Conservation (phyloP, 2,329 filamentous ascomycete species). For the Didymella pomorum region DNA sequence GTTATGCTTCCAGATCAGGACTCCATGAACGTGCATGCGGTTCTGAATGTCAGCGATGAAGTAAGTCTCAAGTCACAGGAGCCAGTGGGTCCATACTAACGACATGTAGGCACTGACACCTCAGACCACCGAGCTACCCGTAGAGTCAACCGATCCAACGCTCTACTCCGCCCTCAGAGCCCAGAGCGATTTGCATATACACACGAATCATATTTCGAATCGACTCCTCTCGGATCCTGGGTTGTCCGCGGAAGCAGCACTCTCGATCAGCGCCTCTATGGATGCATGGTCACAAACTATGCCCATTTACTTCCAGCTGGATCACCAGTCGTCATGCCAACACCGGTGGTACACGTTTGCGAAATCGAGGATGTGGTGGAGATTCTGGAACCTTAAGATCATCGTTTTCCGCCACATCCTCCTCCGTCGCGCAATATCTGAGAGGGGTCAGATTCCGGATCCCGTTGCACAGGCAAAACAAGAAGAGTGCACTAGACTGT, state of each 20-base stretch:
- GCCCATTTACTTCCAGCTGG: conserved; percentile 30
- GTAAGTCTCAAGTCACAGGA: conserved; percentile 12
- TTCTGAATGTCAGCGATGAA: conserved; percentile 35
- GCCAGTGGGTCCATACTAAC: not conserved
- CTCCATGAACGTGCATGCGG: conserved; percentile 36
- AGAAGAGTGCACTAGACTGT: conserved; percentile 35
- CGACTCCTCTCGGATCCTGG: conserved; percentile 35
- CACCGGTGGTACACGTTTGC: conserved; percentile 34
- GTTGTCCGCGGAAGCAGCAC: conserved; percentile 35
- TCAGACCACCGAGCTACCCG: conserved; percentile 27
- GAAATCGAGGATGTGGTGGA: conserved; percentile 36
- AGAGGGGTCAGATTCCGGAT: conserved; percentile 32
- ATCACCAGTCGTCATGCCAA: conserved; percentile 15
- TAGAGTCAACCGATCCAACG: conserved; percentile 29
- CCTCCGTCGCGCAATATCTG: conserved; percentile 33
- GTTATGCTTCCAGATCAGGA: conserved; percentile 38
- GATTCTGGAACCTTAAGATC: conserved; percentile 39
- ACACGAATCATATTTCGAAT: conserved; percentile 38
- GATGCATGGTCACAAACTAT: conserved; percentile 30
- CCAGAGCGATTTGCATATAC: conserved; percentile 36
- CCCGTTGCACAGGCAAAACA: conserved; percentile 27
- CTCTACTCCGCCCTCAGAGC: conserved; percentile 32
- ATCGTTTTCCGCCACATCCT: conserved; percentile 38
- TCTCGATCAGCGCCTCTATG: conserved; percentile 30
- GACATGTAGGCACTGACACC: conserved; percentile 31